Conservation (phyloP, 2,329 filamentous ascomycete genomes). For the Diaporthe vaccinii region DNA sequence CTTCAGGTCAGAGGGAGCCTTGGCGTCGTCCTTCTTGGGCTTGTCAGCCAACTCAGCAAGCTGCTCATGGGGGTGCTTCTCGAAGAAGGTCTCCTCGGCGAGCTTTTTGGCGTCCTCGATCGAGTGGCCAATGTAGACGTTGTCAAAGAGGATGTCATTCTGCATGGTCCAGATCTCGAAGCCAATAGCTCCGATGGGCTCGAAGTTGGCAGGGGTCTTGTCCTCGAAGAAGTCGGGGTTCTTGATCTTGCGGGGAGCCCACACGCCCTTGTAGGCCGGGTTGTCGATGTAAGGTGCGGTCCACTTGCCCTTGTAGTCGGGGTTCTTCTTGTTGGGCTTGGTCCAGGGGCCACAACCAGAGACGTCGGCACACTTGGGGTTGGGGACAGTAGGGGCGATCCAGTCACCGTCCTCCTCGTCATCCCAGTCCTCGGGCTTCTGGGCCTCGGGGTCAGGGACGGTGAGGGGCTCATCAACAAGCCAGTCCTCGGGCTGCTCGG, state of each 20-base stretch:
- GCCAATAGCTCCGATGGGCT: conserved; percentile 98
- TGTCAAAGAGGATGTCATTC: conserved; percentile 98
- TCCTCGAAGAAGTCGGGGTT: conserved; percentile 98
- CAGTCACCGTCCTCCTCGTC: conserved; percentile 99
- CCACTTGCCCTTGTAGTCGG: conserved; percentile 99
- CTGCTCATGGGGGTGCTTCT: conserved; percentile 89
- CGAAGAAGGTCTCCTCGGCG: conserved; percentile 87
- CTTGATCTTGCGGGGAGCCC: conserved; percentile 94
- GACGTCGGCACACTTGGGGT: conserved; percentile 94
- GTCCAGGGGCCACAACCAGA: conserved; percentile 96
- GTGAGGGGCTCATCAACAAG: conserved; percentile 88
- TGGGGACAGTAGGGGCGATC: conserved; percentile 88
- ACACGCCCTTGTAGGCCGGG: conserved; percentile 96
- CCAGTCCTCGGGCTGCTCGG: conserved; percentile 94
- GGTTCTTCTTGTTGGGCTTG: conserved; percentile 93
- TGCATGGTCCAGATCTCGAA: conserved; percentile 99
- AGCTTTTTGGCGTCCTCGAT: conserved; percentile 91
- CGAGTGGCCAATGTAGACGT: conserved; percentile 99
- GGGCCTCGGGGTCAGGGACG: conserved; percentile 91
- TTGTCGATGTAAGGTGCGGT: conserved; percentile 93
- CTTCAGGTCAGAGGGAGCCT: conserved; percentile 81
- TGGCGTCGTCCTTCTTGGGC: conserved; percentile 78
- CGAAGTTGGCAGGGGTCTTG: conserved; percentile 95
- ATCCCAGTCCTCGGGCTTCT: conserved; percentile 99
- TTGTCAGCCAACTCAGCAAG: conserved; percentile 82